Evolutionary conservation across 805 yeast species (phyloP).

Genomic region (Pichia californica): DNA sequence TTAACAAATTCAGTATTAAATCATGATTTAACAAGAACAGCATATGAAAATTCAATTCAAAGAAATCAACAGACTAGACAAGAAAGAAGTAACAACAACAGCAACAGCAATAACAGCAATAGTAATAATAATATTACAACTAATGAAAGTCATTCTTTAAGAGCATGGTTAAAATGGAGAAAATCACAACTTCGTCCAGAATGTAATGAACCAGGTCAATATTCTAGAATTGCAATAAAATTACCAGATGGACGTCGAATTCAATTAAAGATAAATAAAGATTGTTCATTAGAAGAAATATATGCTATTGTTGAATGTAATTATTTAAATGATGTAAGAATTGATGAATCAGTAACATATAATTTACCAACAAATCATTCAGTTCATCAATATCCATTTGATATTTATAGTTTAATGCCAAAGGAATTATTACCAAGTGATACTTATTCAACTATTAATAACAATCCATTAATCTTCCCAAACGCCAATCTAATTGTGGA

Average conservation of each 20-base stretch:
- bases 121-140: no score
- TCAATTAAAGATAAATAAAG: slow-evolving; percentile 40
- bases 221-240: slow-evolving; percentile 66
- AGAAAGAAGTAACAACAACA: slow-evolving; percentile 22
- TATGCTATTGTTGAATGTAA: slow-evolving; percentile 63
- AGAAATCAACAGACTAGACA: slow-evolving; percentile 54
- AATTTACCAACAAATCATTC: slow-evolving; percentile 29
- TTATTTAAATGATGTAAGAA: slow-evolving; percentile 19
- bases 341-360: slow-evolving; percentile 26
- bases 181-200: slow-evolving; percentile 21
- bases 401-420: slow-evolving; percentile 51
- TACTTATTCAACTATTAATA: slow-evolving; percentile 28
- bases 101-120: slow-evolving; percentile 18
- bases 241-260: slow-evolving; percentile 57
- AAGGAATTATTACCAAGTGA: slow-evolving; percentile 37
- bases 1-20: slow-evolving; percentile 26
- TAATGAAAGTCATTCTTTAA: no score
- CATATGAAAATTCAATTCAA: slow-evolving; percentile 64
- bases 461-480: slow-evolving; percentile 49
- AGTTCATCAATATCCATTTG: slow-evolving; percentile 44
- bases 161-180: slow-evolving; percentile 47
- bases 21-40: slow-evolving; percentile 67
- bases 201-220: slow-evolving; percentile 17
- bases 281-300: slow-evolving; percentile 50
- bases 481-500: slow-evolving; percentile 51